Conservation (phyloP, 2,329 filamentous ascomycete genomes). For the Arthrobotrys entomopaga region DNA sequence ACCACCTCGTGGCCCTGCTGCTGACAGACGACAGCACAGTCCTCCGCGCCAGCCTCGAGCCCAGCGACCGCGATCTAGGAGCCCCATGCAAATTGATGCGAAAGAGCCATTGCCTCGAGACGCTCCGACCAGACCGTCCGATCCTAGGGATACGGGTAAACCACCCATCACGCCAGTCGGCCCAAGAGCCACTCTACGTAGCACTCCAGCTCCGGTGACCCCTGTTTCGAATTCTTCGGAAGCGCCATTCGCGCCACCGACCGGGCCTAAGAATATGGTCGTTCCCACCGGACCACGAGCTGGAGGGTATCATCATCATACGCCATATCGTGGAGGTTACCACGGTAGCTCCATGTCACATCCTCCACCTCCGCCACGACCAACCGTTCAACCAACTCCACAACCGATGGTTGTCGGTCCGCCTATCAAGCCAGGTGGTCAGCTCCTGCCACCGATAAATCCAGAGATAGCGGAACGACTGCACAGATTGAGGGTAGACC, state of each 20-base stretch:
- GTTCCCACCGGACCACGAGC: constrained; percentile 44
- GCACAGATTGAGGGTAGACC: constrained; percentile 56
- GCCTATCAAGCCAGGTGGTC: constrained; percentile 57
- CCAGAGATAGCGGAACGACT: constrained; percentile 57
- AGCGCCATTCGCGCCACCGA: constrained; percentile 71
- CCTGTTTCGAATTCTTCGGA: constrained; percentile 66
- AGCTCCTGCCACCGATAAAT: constrained; percentile 58
- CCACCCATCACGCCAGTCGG: constrained; percentile 20
- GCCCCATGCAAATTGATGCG: constrained; percentile 52
- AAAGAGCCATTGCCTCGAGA: constrained; percentile 29
- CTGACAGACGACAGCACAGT: constrained; percentile 34
- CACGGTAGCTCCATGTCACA: constrained; percentile 56
- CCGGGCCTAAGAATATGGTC: constrained; percentile 69
- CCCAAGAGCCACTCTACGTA: constrained; percentile 15
- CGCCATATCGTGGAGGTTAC: constrained; percentile 57
- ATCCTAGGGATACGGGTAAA: constrained; percentile 20
- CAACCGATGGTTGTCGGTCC: constrained; percentile 47
- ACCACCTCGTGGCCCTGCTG: constrained; percentile 43
- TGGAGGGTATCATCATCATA: constrained; percentile 56
- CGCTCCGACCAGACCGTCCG: constrained; percentile 27
- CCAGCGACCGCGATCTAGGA: constrained; percentile 30
- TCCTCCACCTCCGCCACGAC: constrained; percentile 50
- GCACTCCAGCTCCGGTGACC: constrained; percentile 54
- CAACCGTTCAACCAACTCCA: constrained; percentile 39
- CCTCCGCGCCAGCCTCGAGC: constrained; percentile 46